Evolutionary conservation across 306 rosid genomes (phyloP).

Genomic region (Quercus dentata): DNA sequence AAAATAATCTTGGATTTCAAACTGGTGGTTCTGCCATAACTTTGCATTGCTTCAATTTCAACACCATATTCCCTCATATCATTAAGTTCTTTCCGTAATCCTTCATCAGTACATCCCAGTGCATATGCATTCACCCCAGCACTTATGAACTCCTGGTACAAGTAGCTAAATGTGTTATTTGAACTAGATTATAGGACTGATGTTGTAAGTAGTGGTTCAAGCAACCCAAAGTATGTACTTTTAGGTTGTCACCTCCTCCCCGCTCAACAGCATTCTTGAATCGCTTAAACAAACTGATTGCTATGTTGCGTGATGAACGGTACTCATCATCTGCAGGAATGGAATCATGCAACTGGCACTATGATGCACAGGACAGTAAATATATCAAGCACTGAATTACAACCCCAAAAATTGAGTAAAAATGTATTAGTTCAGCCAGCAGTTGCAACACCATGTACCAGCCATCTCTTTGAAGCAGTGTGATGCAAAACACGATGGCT

Average conservation of each 20-base stretch:
- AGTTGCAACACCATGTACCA: conserved; percentile 40
- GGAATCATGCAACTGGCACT: conserved; percentile 71
- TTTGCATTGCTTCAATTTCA: conserved; percentile 78
- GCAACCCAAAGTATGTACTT: conserved; percentile 45
- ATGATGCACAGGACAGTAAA: conserved; percentile 1
- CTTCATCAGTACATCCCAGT: conserved; percentile 94
- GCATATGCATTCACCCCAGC: conserved; percentile 98
- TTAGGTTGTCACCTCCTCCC: conserved; percentile 91
- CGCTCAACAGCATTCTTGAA: conserved; percentile 78
- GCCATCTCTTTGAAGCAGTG: conserved; percentile 59
- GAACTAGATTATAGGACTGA: not conserved
- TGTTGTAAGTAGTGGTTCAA: conserved; percentile 15
- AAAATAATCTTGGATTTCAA: conserved; percentile 80
- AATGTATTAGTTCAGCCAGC: not conserved
- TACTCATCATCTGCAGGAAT: conserved; percentile 72
- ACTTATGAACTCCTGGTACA: conserved; percentile 76
- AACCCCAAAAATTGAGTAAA: not conserved
- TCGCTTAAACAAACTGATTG: conserved; percentile 78
- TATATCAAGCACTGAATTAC: conserved; percentile 16
- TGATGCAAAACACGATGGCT: conserved; percentile 46
- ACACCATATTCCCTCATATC: conserved; percentile 72
- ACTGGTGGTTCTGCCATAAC: conserved; percentile 75
- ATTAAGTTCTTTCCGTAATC: conserved; percentile 80
- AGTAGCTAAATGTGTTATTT: conserved; percentile 12
- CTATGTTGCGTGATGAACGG: conserved; percentile 92